These are phyloP conservation scores for Kodamaea sp. DNA, from an alignment of 1,139 yeast species.

Conservation along the genomic window DNA sequence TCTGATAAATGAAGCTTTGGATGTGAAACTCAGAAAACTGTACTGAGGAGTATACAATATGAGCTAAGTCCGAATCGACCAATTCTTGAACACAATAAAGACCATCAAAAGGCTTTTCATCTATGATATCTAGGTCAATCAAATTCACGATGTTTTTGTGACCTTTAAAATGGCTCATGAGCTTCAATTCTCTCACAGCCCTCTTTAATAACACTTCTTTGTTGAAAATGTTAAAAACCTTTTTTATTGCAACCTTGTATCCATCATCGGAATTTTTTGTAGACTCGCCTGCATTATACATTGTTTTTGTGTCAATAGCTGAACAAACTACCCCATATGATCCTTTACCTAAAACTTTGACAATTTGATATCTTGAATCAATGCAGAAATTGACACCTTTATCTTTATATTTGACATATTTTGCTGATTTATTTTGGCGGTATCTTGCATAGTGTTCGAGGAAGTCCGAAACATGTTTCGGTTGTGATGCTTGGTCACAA, in stretches of 20 bases:
- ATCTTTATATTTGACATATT: conserved; percentile 6
- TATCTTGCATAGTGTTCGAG: neutral
- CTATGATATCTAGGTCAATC: conserved; percentile 68
- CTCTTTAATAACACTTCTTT: conserved; percentile 64
- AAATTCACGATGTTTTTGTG: conserved; percentile 75
- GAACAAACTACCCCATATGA: conserved; percentile 88
- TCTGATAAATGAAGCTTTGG: conserved; percentile 71
- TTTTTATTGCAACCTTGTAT: conserved; percentile 64
- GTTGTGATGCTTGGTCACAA: too few species aligned
- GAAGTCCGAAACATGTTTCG: too few species aligned
- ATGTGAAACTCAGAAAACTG: conserved; percentile 84
- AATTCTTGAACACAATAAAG: conserved; percentile 78
- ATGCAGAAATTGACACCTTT: conserved; percentile 53
- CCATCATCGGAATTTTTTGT: conserved; percentile 2
- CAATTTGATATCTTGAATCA: conserved; percentile 60
- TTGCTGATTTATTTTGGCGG: neutral
- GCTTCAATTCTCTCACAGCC: conserved; percentile 73
- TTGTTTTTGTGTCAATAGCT: conserved; percentile 56
- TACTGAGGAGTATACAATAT: conserved; percentile 71
- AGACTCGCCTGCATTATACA: conserved; percentile 13
- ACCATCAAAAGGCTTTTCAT: conserved; percentile 70
- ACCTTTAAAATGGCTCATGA: conserved; percentile 77
- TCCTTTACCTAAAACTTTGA: conserved; percentile 74
- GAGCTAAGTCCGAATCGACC: conserved; percentile 74
- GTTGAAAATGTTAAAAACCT: conserved; percentile 63